Percentiles rank a stretch among this genome's conserved stretches.
Conservation (phyloP, 208 protist species). For the Herpetomonas samuelpessoai region DNA sequence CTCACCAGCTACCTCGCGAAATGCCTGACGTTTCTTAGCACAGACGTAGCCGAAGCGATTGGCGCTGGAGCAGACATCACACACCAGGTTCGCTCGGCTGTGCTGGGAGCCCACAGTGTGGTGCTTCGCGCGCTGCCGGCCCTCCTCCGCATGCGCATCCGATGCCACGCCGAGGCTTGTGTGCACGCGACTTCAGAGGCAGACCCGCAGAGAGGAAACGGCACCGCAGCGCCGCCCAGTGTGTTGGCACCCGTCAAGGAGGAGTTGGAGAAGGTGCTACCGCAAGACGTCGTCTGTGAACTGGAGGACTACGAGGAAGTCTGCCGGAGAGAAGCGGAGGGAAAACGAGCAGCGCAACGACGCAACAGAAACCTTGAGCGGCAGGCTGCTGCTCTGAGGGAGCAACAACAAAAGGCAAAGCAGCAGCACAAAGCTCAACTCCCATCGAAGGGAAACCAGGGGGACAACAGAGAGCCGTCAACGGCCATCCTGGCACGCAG, state of each 20-base stretch:
- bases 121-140: slow-evolving; percentile 1
- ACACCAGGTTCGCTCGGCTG: not conserved
- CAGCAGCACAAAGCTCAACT: too few relatives aligned
- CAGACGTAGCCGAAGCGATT: not conserved
- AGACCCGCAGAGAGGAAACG: too few relatives aligned
- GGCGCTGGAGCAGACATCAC: not conserved
- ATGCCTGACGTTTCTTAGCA: not conserved
- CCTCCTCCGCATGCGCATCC: not conserved
- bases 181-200: too few relatives aligned
- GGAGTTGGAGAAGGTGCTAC: not conserved
- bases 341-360: not conserved
- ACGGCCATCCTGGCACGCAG: not conserved
- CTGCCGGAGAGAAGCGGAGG: not conserved
- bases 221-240: not conserved
- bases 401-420: slow-evolving; percentile 1
- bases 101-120: slow-evolving; percentile 1
- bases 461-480: too few relatives aligned
- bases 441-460: too few relatives aligned
- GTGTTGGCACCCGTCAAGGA: not conserved
- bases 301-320: slow-evolving; percentile 4
- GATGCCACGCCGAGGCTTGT: too few relatives aligned
- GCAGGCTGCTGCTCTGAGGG: not conserved
- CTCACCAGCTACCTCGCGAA: not conserved
- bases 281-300: not conserved
- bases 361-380: not conserved